phyloP scores from a whole-genome alignment of 1,284 basidiomycete species.

The Macrocystidia cucumis region DNA sequence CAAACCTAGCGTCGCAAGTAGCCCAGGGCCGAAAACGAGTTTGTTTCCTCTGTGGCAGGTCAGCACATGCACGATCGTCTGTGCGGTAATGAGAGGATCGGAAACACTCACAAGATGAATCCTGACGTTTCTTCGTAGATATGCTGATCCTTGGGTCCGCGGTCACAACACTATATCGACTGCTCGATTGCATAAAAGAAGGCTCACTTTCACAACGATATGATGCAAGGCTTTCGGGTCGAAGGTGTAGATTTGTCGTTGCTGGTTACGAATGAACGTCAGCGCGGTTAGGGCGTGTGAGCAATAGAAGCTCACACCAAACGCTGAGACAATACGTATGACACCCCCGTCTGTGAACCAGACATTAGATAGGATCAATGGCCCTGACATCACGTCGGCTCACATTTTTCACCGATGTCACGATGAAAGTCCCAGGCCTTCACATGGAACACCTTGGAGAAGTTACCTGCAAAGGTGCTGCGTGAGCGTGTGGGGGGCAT shows the following conservation, averaged over 20 bases:
- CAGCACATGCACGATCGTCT: constrained; percentile 1
- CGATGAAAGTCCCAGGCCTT: constrained; percentile 8
- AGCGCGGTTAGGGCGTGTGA: neutral
- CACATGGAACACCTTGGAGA: constrained; percentile 6
- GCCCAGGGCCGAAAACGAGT: constrained; percentile 17
- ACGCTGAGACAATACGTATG: constrained; percentile 5
- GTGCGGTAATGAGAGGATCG: neutral
- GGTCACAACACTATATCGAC: neutral
- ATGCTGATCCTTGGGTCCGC: constrained; percentile 26
- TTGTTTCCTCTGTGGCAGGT: constrained; percentile 12
- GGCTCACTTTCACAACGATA: constrained; percentile 20
- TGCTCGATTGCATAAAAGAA: neutral
- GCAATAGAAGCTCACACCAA: constrained; percentile 7
- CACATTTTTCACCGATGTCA: constrained; percentile 7
- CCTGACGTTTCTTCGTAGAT: constrained; percentile 17
- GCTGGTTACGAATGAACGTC: constrained; percentile 11
- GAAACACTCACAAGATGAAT: constrained; percentile 15
- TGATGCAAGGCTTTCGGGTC: constrained; percentile 26
- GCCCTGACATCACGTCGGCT: neutral
- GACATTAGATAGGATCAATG: constrained; percentile 1
- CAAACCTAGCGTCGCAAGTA: constrained; percentile 17
- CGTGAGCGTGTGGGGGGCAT: too few species aligned
- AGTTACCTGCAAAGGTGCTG: too few species aligned
- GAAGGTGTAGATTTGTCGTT: constrained; percentile 18
- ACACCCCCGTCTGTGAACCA: constrained; percentile 8